Evolutionary conservation across 2,329 filamentous ascomycete species (phyloP).

Genomic region (Cercospora citrullina): DNA sequence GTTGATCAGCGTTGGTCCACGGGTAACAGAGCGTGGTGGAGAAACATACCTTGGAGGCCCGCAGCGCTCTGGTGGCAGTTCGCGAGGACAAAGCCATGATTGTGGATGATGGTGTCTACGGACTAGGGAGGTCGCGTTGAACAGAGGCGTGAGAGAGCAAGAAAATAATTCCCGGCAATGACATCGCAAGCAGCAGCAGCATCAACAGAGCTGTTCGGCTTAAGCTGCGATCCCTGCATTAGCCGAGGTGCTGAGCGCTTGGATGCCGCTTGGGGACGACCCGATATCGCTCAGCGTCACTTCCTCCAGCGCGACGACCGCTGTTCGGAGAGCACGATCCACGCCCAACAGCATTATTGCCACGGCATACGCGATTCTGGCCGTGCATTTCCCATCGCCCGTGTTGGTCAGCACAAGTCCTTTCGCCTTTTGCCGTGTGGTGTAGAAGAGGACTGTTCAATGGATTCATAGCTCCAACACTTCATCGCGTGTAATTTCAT

Average conservation of each 20-base stretch:
- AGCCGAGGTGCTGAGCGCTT: conserved; percentile 14
- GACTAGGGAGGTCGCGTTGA: neutral
- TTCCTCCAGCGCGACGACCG: neutral
- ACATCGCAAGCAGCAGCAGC: neutral
- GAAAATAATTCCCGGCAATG: neutral
- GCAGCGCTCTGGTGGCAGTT: conserved; percentile 62
- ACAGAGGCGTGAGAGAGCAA: neutral
- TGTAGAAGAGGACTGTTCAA: neutral
- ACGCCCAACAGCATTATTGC: neutral
- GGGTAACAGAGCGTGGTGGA: neutral
- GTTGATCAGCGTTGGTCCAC: neutral
- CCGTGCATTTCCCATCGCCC: neutral
- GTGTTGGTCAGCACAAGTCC: neutral
- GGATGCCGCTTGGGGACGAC: neutral
- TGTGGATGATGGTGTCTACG: conserved; percentile 1
- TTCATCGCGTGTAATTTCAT: neutral
- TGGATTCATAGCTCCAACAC: conserved; percentile 4
- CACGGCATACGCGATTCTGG: neutral
- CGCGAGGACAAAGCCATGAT: conserved; percentile 65
- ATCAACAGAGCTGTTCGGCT: conserved; percentile 7
- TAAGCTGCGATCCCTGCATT: conserved; percentile 10
- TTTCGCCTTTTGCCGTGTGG: neutral
- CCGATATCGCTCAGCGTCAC: conserved; percentile 16
- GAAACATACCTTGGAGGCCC: conserved; percentile 62
- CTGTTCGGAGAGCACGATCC: neutral